Percentiles rank a stretch among this genome's conserved stretches.
phyloP scores from a whole-genome alignment of 768 basidiomycete genomes.

The Hortiboletus flavorubellus region DNA sequence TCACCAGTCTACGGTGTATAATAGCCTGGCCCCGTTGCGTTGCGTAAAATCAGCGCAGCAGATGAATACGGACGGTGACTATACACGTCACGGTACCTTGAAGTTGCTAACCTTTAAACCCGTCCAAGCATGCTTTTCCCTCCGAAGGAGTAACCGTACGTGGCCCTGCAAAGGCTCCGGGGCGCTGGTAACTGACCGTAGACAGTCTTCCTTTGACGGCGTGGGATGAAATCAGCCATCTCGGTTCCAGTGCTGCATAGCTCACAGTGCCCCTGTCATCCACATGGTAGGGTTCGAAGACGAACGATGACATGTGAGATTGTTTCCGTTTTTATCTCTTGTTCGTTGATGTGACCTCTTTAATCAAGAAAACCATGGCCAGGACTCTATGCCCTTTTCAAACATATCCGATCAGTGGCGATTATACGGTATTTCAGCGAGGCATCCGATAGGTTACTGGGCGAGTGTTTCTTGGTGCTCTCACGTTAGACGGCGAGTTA shows the following conservation, averaged over 20 bases:
- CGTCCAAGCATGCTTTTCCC: too few species aligned
- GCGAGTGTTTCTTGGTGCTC: neutral
- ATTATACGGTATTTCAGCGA: neutral
- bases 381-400: neutral
- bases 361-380: neutral
- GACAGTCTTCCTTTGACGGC: neutral
- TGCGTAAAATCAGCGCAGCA: too few species aligned
- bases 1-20: too few species aligned
- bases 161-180: neutral
- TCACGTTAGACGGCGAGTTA: neutral
- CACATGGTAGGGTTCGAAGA: neutral
- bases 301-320: neutral
- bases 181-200: neutral
- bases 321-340: constrained; percentile 1
- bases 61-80: too few species aligned
- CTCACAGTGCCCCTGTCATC: neutral
- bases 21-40: too few species aligned
- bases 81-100: neutral
- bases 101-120: too few species aligned
- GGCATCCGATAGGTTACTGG: neutral
- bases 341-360: neutral
- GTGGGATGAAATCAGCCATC: neutral
- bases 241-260: neutral
- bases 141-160: neutral
- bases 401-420: neutral